Base-by-base conservation (phyloP, 2,329 filamentous ascomycete species). In the Davidsoniella neocaledoniae region DNA sequence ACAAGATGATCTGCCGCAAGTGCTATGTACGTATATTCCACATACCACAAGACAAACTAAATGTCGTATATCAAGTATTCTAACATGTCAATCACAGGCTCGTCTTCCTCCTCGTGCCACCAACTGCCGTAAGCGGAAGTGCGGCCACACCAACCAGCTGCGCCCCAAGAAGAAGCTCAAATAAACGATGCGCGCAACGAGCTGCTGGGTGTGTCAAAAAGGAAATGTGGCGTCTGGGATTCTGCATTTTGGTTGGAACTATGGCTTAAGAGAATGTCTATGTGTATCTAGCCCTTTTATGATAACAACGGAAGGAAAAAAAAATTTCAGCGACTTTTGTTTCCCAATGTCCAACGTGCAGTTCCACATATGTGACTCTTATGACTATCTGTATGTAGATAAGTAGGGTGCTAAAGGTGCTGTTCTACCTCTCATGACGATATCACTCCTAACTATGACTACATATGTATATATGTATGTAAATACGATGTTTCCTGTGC, bases 121-220 rank as follows among this genome's bases (percentile, higher is more conserved):
- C 79, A 98, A 98, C 85, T 98, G 91, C 86, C 81, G 88, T 66
- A 96, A 96, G 87, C 88, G 88, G 77, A 96, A 96, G 82, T 96
- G 90, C 74, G 91, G 90, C 58, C 91, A 96, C 83, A 93, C 83
- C 76, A 96, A 96, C 86, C 91, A 98, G 82, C 86, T 98, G 69
- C 86, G 91, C 74, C 91, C 91, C 72, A 98, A 98, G 90, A 98
- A 98, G 88, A 98, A 98, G 90, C 81, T 94, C 69, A 94, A 95
- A 76, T 72, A 70, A 63, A 66, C 63, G 61, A 65, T 64, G 45
- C 52, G 48, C 48, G 45, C 51, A 50, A 53, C 37, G 46, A 46
- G 16, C 23, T 49, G 42, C 23, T 49, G 42, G 47, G 47, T 51
- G 44, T 55, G 56, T 58, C 58, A 63, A 63, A 63, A 53, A 53